Conservation (phyloP, 768 basidiomycete species). For the Tulasnella sp. region DNA sequence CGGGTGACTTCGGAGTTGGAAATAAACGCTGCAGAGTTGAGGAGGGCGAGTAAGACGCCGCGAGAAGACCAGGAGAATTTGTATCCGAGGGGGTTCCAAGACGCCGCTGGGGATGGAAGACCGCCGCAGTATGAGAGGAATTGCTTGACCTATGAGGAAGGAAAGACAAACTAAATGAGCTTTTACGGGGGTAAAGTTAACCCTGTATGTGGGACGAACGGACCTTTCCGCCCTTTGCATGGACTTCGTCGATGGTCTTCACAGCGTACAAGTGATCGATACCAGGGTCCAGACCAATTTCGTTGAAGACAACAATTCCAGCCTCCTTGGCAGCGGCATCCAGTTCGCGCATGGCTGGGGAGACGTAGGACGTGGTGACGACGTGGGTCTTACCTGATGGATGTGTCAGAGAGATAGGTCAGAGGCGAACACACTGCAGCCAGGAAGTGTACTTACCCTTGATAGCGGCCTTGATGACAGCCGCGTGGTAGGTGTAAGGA, state of each 20-base stretch:
- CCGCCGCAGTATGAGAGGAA: conserved; percentile 96
- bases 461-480: conserved; percentile 88
- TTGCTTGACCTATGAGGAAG: conserved; percentile 57
- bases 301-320: conserved; percentile 92
- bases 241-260: conserved; percentile 90
- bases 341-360: conserved; percentile 80
- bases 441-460: conserved; percentile 31
- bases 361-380: conserved; percentile 94
- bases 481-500: conserved; percentile 85
- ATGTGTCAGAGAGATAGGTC: background rate
- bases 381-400: conserved; percentile 65
- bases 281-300: conserved; percentile 95
- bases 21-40: conserved; percentile 81
- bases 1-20: conserved; percentile 54
- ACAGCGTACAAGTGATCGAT: conserved; percentile 91
- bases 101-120: conserved; percentile 83
- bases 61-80: conserved; percentile 99
- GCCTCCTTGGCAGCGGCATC: conserved; percentile 74
- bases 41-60: conserved; percentile 88
- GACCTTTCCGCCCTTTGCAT: conserved; percentile 90
- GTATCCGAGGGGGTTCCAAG: conserved; percentile 94
- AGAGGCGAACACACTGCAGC: background rate
- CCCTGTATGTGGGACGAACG: conserved; percentile 24
- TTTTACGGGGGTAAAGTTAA: background rate
- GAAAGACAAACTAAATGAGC: background rate